Conservation (phyloP, 1,139 yeast species). For the Yamadazyma atlantica region DNA sequence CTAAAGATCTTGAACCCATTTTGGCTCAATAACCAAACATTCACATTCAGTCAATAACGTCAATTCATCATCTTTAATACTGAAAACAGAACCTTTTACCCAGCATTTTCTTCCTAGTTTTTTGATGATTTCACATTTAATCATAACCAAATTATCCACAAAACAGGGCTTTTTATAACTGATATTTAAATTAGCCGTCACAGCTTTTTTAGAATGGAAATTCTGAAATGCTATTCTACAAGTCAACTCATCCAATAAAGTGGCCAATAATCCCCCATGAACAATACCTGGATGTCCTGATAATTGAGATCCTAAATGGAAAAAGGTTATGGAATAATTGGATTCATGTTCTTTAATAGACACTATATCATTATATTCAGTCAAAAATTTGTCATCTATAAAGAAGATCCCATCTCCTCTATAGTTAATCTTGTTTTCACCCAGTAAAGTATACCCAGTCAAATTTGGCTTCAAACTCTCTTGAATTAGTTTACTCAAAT, state of each 20-base stretch:
- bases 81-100: conserved; percentile 41
- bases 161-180: conserved; percentile 41
- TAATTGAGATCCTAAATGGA: conserved; percentile 45
- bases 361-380: conserved; percentile 17
- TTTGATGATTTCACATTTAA: conserved; percentile 33
- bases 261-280: conserved; percentile 59
- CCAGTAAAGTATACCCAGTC: conserved; percentile 38
- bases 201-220: conserved; percentile 41
- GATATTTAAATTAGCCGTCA: conserved; percentile 47
- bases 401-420: conserved; percentile 39
- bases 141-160: conserved; percentile 32
- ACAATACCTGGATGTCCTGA: conserved; percentile 52
- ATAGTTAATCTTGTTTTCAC: conserved; percentile 35
- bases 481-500: conserved; percentile 18
- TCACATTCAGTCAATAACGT: conserved; percentile 38
- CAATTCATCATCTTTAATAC: conserved; percentile 17
- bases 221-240: conserved; percentile 53
- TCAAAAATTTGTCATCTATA: conserved; percentile 30
- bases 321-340: conserved; percentile 35
- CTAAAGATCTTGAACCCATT: conserved; percentile 42
- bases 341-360: conserved; percentile 13
- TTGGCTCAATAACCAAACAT: conserved; percentile 47
- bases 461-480: conserved; percentile 31
- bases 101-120: conserved; percentile 45
- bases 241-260: conserved; percentile 53